These are phyloP conservation scores for Erythrophleum fordii DNA, from an alignment of 306 rosid genomes.

Conservation along the genomic window DNA sequence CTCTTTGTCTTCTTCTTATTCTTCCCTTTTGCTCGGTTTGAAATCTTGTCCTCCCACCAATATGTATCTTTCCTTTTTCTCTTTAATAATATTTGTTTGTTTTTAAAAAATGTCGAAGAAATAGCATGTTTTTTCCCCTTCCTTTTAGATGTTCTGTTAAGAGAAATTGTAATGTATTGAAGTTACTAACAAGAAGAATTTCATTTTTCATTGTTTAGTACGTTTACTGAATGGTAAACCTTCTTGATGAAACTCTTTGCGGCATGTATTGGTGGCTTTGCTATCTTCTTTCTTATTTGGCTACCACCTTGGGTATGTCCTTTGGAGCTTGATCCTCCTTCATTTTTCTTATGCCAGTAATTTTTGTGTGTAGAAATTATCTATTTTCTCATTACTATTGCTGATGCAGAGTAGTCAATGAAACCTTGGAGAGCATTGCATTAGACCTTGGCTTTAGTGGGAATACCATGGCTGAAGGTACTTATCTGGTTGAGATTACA, in stretches of 20 bases:
- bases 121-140: neutral
- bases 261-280: constrained; percentile 71
- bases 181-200: constrained; percentile 37
- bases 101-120: neutral
- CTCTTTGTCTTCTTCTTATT: neutral
- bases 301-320: constrained; percentile 78
- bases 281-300: constrained; percentile 83
- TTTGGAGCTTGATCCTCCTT: constrained; percentile 39
- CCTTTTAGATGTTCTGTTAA: neutral
- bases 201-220: constrained; percentile 44
- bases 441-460: constrained; percentile 79
- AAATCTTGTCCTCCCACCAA: neutral
- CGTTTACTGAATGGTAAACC: constrained; percentile 61
- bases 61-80: neutral
- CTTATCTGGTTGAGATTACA: constrained; percentile 24
- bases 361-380: constrained; percentile 10
- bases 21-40: neutral
- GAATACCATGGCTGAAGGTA: constrained; percentile 83
- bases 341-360: constrained; percentile 6
- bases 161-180: constrained; percentile 23
- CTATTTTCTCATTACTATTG: constrained; percentile 38
- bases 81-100: neutral
- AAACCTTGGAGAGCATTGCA: constrained; percentile 86
- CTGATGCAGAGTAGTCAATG: constrained; percentile 79
- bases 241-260: constrained; percentile 65